Percentiles rank a stretch among this genome's conserved stretches.
phyloP scores from a whole-genome alignment of 139 green algal genomes.

The Diplosphaera chodatii region DNA sequence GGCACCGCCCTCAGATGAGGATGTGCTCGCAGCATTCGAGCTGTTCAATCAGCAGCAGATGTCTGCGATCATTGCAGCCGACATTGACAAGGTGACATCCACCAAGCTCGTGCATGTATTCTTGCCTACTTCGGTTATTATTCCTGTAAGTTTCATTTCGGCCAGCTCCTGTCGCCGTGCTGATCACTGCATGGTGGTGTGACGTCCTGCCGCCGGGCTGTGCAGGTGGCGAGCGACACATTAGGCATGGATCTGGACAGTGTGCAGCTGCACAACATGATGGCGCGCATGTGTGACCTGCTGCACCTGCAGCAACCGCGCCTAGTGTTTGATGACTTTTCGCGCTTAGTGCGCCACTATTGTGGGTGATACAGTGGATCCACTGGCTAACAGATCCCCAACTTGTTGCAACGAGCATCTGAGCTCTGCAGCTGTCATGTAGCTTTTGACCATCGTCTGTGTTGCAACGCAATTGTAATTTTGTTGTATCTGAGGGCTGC shows the following conservation, averaged over 20 bases:
- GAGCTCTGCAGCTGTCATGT: too few species aligned
- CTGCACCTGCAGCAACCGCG: not conserved
- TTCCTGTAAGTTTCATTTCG: too few species aligned
- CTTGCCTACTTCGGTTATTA: too few species aligned
- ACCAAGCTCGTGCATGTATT: too few species aligned
- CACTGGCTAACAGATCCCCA: too few species aligned
- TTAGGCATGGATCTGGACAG: not conserved
- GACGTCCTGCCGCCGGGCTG: too few species aligned
- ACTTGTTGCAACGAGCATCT: too few species aligned
- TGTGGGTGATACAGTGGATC: not conserved
- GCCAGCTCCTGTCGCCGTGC: too few species aligned
- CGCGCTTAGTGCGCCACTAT: not conserved
- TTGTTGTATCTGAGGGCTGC: too few species aligned
- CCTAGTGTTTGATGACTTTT: not conserved
- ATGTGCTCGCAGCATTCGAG: not conserved
- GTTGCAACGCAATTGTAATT: too few species aligned
- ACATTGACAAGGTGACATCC: not conserved
- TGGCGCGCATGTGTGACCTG: not conserved
- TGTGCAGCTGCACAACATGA: not conserved
- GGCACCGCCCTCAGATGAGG: not conserved
- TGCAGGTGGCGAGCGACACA: not conserved
- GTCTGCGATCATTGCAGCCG: not conserved
- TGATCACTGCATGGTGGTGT: too few species aligned
- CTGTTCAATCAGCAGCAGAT: not conserved
- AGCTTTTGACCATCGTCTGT: too few species aligned